Conservation (phyloP, 169 alveolate species). For the Eimeria tenella region DNA sequence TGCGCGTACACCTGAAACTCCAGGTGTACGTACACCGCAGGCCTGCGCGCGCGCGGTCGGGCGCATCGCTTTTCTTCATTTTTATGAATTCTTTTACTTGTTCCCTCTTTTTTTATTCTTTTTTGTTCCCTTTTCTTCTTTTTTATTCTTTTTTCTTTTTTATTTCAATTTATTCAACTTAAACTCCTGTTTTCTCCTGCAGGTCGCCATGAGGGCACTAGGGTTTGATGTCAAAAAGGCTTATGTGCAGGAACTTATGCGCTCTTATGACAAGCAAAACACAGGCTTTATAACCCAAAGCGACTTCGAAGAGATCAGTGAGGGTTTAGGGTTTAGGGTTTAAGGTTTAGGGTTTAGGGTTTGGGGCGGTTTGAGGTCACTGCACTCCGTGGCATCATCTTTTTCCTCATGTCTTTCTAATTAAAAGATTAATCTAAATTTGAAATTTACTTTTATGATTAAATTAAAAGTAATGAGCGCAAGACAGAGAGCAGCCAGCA, state of each 20-base stretch:
- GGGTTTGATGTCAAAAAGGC: slow-evolving; percentile 98
- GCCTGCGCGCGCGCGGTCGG: too few species aligned
- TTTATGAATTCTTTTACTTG: too few species aligned
- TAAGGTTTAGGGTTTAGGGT: not conserved
- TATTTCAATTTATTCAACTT: not conserved
- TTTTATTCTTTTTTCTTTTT: not conserved
- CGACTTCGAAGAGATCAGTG: slow-evolving; percentile 83
- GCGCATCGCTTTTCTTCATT: not conserved
- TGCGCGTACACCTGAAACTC: not conserved
- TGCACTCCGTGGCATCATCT: not conserved
- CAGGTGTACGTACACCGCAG: not conserved
- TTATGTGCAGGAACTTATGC: slow-evolving; percentile 93
- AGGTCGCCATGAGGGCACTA: slow-evolving; percentile 99
- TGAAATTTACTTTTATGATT: not conserved
- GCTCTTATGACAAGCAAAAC: slow-evolving; percentile 92
- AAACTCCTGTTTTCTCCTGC: slow-evolving; percentile 20
- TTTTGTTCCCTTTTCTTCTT: not conserved
- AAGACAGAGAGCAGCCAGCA: not conserved
- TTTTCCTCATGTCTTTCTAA: not conserved
- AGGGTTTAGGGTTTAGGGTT: slow-evolving; percentile 27
- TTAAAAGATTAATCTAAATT: not conserved
- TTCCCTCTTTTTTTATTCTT: not conserved
- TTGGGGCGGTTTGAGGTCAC: not conserved
- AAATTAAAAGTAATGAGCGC: not conserved
- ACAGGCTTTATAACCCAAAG: slow-evolving; percentile 78